Base-by-base conservation (phyloP, 768 basidiomycete species). In the Amanita rubescens region DNA sequence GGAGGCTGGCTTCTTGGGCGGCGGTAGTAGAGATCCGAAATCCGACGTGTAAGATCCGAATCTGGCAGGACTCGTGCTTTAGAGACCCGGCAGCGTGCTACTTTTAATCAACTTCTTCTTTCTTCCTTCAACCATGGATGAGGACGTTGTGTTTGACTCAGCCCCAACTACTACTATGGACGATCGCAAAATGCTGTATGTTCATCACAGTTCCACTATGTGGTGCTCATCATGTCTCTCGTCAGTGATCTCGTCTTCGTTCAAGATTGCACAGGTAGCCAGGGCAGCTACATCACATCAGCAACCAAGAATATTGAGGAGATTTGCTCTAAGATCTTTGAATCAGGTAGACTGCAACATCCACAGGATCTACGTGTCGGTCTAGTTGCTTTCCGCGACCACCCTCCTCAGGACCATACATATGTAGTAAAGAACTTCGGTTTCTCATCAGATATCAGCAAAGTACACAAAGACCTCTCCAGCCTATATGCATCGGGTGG, bases 231-330 rank as follows among this genome's bases (percentile, higher is more conserved):
- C n/a, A n/a, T n/a, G n/a, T n/a, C n/a, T n/a, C 38, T 39, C 38
- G 54, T 33, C 65, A 93, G 90, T 55, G 94, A 96, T 71, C 82
- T 96, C 55, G 93, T 94, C 43, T 96, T 96, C 72, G 81, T 96
- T 17, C 90, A 95, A 66, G 93, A 96, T 70, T 94, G 93, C 69
- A 96, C 93, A 6, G 93, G 93, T 12, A 90, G 87, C 62, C 90
- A 93, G 60, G 89, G 88, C 32, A 87, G 84, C 64, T 92, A 92
- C 71, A 93, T 92, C 59, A 78, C 87, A n/a, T 90, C 90, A 43
- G 94, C 93, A 17, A 94, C 94, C 9, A 91, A 88, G 76, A 97
- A 98, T 69, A 95, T 98, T 69, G 88, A 94, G 64, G 81, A 89
- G 65, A 98, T 98, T 64, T 94, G 90, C 65, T 87, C 87, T 44